Conservation (phyloP, 768 basidiomycete species). For the Xerocomellus dryophilus region DNA sequence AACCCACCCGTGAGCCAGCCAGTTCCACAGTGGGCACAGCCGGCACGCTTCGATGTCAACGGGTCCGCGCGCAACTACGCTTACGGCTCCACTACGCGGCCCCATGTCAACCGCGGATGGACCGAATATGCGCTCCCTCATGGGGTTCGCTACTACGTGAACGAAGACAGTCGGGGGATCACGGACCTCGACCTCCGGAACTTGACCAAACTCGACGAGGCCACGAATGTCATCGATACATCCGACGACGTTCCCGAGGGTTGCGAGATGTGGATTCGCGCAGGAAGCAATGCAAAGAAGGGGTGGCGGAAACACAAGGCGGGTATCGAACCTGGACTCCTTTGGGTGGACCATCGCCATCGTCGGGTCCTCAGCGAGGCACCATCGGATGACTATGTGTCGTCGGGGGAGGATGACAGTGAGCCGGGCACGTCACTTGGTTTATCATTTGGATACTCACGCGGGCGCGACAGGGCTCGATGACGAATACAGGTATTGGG, state of each 20-base stretch:
- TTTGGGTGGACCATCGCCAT: conserved; percentile 67
- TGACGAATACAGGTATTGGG: conserved; percentile 78
- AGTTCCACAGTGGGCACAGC: conserved; percentile 28
- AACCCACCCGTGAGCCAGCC: conserved; percentile 26
- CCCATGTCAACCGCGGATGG: conserved; percentile 55
- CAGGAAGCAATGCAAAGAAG: conserved; percentile 31
- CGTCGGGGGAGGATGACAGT: conserved; percentile 41
- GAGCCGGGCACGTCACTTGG: conserved; percentile 11
- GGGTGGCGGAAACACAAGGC: conserved; percentile 32
- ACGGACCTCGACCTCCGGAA: conserved; percentile 69
- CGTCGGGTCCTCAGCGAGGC: conserved; percentile 49
- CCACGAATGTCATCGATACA: conserved; percentile 32
- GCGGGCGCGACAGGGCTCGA: conserved; percentile 53
- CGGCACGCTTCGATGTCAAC: conserved; percentile 25
- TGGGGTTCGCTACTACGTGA: conserved; percentile 65
- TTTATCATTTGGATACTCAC: neutral
- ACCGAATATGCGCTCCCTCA: conserved; percentile 74
- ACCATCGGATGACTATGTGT: conserved; percentile 32
- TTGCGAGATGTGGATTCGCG: conserved; percentile 65
- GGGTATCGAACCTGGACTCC: conserved; percentile 36
- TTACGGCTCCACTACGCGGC: conserved; percentile 27
- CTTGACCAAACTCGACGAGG: conserved; percentile 44
- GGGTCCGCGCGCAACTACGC: conserved; percentile 29
- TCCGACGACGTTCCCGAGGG: conserved; percentile 36
- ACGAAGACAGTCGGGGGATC: conserved; percentile 57